phyloP scores from a whole-genome alignment of 306 rosid species.

The Purshia tridentata region DNA sequence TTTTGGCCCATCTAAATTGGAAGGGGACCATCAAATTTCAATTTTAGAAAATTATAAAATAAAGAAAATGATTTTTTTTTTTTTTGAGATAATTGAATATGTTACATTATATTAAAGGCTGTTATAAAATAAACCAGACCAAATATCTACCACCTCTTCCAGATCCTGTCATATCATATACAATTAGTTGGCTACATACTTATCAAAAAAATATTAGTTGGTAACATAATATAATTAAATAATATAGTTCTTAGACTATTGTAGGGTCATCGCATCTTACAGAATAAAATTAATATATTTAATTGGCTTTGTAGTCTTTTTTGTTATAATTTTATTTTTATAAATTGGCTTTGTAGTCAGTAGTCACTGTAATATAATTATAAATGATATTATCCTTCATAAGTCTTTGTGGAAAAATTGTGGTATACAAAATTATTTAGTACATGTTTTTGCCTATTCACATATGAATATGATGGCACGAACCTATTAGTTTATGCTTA shows the following conservation, averaged over 20 bases:
- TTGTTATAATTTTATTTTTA: too few species aligned
- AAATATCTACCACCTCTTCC: neutral
- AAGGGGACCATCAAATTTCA: too few species aligned
- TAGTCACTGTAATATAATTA: neutral
- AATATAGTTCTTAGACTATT: neutral
- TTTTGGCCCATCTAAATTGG: too few species aligned
- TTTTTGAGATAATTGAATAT: too few species aligned
- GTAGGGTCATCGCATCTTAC: neutral
- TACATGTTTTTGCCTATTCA: too few species aligned
- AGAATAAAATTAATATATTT: conserved; percentile 20
- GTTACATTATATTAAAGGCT: conserved; percentile 7
- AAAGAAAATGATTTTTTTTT: neutral
- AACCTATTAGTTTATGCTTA: too few species aligned
- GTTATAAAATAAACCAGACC: conserved; percentile 19
- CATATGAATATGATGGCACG: too few species aligned
- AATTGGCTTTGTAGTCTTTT: neutral
- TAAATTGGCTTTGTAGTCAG: neutral
- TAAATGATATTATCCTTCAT: neutral
- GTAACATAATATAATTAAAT: neutral
- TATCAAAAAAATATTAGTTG: too few species aligned
- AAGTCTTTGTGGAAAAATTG: neutral
- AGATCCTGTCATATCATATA: conserved; percentile 4
- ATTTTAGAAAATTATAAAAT: too few species aligned
- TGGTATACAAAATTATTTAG: too few species aligned
- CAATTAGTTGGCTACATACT: too few species aligned